Percentiles rank a stretch among this genome's conserved stretches.
These are phyloP conservation scores for Aspergillus piperis DNA, from an alignment of 2,329 filamentous ascomycete species.

Conservation along the genomic window DNA sequence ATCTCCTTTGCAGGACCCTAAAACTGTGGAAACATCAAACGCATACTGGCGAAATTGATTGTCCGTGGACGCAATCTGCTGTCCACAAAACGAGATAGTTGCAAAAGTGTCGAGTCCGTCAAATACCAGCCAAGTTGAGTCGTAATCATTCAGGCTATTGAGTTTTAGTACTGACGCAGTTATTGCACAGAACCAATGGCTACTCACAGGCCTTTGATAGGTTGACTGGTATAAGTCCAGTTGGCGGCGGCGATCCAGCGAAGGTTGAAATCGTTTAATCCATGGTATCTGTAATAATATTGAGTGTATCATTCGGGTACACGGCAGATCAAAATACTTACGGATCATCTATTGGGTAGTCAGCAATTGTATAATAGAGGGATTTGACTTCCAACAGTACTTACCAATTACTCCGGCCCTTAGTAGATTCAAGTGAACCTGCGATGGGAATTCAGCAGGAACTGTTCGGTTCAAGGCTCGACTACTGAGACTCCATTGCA, in stretches of 20 bases:
- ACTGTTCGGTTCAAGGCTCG: slow-evolving; percentile 53
- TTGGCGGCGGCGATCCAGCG: slow-evolving; percentile 61
- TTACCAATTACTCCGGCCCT: slow-evolving; percentile 56
- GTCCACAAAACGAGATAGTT: slow-evolving; percentile 57
- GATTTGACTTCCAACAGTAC: slow-evolving; percentile 27
- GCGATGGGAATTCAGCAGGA: slow-evolving; percentile 58
- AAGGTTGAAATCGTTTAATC: slow-evolving; percentile 61
- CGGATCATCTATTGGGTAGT: slow-evolving; percentile 33
- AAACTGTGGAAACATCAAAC: slow-evolving; percentile 56
- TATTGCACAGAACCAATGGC: too few species aligned
- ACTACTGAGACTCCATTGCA: slow-evolving; percentile 51
- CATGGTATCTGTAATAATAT: slow-evolving; percentile 46
- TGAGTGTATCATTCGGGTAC: slow-evolving; percentile 4
- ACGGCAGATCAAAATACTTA: slow-evolving; percentile 20
- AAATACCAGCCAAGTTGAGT: slow-evolving; percentile 59
- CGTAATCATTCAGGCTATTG: slow-evolving; percentile 31
- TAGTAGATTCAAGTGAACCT: slow-evolving; percentile 61
- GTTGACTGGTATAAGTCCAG: slow-evolving; percentile 62
- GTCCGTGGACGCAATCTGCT: slow-evolving; percentile 58
- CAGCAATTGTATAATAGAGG: neutral
- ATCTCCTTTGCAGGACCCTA: slow-evolving; percentile 44
- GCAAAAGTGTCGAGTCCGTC: slow-evolving; percentile 65
- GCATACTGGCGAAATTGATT: slow-evolving; percentile 66
- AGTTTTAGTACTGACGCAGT: neutral
- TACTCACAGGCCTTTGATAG: slow-evolving; percentile 46